These are phyloP conservation scores for Nissolia schottii DNA, from an alignment of 306 rosid genomes.

Conservation along the genomic window DNA sequence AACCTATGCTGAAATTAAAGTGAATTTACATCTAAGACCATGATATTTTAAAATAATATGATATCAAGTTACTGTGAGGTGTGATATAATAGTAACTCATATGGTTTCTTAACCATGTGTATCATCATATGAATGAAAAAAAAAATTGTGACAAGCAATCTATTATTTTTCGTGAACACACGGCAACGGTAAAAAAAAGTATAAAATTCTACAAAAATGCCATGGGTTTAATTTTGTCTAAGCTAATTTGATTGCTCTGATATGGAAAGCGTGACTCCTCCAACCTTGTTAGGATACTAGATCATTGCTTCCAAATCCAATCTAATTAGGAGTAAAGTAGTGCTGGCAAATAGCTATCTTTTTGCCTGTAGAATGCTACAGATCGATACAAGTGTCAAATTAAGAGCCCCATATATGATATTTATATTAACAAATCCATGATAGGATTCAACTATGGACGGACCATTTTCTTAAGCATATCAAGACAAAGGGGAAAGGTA, in stretches of 20 bases:
- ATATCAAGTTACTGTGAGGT: too few species aligned
- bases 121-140: too few species aligned
- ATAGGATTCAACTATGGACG: slow-evolving; percentile 12
- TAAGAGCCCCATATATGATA: background rate
- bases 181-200: too few species aligned
- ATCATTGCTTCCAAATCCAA: background rate
- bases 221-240: background rate
- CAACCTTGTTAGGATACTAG: background rate
- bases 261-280: background rate
- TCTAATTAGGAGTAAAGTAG: background rate
- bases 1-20: too few species aligned
- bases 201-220: background rate
- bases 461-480: slow-evolving; percentile 2
- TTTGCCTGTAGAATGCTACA: background rate
- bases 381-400: slow-evolving; percentile 33
- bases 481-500: slow-evolving; percentile 5
- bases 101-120: too few species aligned
- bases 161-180: too few species aligned
- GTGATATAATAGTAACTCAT: too few species aligned
- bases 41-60: too few species aligned
- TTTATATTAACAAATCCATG: background rate
- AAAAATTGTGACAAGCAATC: too few species aligned
- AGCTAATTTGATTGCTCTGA: background rate
- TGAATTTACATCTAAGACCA: too few species aligned
- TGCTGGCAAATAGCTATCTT: background rate